Conservation (phyloP, 805 yeast genomes). For the Sporopachydermia lactativora region DNA sequence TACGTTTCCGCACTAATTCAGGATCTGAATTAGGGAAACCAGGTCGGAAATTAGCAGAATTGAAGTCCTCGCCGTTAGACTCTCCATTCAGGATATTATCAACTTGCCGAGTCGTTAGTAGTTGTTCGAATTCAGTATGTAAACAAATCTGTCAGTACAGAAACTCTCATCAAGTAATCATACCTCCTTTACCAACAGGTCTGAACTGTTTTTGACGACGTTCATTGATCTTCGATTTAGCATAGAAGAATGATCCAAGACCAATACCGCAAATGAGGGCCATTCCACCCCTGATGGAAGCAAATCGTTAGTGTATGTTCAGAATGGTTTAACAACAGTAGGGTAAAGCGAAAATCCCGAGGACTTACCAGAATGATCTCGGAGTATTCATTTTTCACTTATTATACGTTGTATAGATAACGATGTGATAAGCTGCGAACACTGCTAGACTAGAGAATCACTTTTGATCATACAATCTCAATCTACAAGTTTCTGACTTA, state of each 20-base stretch:
- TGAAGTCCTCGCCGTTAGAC: conserved; percentile 18
- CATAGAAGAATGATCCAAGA: conserved; percentile 16
- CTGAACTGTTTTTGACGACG: conserved; percentile 22
- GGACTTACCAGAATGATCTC: conserved; percentile 3
- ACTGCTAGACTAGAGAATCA: too few species aligned
- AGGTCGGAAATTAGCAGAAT: conserved; percentile 31
- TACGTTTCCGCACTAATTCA: conserved; percentile 32
- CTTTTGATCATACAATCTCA: too few species aligned
- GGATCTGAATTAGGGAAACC: conserved; percentile 36
- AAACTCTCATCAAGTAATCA: too few species aligned
- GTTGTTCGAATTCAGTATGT: too few species aligned
- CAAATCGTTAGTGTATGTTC: too few species aligned
- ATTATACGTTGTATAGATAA: not conserved
- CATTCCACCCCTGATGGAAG: conserved; percentile 13
- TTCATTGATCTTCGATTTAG: conserved; percentile 20
- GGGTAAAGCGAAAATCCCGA: too few species aligned
- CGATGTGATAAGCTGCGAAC: too few species aligned
- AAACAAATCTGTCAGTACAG: too few species aligned
- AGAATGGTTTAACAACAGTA: too few species aligned
- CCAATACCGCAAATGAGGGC: conserved; percentile 16
- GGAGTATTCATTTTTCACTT: conserved; percentile 2
- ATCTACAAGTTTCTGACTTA: too few species aligned
- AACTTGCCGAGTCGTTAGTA: conserved; percentile 1
- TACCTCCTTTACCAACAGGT: conserved; percentile 17
- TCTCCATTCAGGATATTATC: conserved; percentile 5